Conservation (phyloP, 768 basidiomycete genomes). For the Naganishia kalamii region DNA sequence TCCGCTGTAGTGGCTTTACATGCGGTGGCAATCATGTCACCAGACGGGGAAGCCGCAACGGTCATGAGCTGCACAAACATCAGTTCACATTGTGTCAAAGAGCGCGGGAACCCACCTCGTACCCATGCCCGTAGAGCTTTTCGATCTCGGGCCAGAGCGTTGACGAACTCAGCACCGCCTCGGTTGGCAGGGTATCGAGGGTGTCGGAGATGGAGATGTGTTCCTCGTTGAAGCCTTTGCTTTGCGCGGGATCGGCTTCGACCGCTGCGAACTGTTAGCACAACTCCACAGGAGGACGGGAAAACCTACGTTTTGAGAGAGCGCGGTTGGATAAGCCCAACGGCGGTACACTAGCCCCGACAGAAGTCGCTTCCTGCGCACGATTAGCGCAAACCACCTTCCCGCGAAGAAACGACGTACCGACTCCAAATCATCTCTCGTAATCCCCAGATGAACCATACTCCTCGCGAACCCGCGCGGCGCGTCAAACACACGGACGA, state of each 20-base stretch:
- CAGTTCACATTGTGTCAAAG: not conserved
- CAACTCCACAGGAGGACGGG: not conserved
- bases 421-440: slow-evolving; percentile 52
- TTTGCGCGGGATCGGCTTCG: slow-evolving; percentile 23
- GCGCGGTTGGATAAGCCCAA: slow-evolving; percentile 93
- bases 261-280: slow-evolving; percentile 27
- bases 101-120: slow-evolving; percentile 59
- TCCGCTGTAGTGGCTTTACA: slow-evolving; percentile 82
- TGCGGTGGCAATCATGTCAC: slow-evolving; percentile 70
- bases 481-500: slow-evolving; percentile 86
- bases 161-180: slow-evolving; percentile 76
- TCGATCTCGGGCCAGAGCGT: slow-evolving; percentile 97
- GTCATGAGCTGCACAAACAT: slow-evolving; percentile 61
- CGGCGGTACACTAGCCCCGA: slow-evolving; percentile 83
- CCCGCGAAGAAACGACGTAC: slow-evolving; percentile 43
- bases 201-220: slow-evolving; percentile 42
- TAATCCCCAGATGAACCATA: slow-evolving; percentile 53
- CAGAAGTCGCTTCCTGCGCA: slow-evolving; percentile 57
- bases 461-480: slow-evolving; percentile 69
- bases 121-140: slow-evolving; percentile 96
- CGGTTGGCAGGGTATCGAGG: slow-evolving; percentile 56
- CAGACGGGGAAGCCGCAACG: slow-evolving; percentile 66
- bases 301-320: slow-evolving; percentile 57
- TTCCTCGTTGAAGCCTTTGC: slow-evolving; percentile 35
- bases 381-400: not conserved